Base-by-base conservation (phyloP, 2,329 filamentous ascomycete species). In the Aspergillus sp. region DNA sequence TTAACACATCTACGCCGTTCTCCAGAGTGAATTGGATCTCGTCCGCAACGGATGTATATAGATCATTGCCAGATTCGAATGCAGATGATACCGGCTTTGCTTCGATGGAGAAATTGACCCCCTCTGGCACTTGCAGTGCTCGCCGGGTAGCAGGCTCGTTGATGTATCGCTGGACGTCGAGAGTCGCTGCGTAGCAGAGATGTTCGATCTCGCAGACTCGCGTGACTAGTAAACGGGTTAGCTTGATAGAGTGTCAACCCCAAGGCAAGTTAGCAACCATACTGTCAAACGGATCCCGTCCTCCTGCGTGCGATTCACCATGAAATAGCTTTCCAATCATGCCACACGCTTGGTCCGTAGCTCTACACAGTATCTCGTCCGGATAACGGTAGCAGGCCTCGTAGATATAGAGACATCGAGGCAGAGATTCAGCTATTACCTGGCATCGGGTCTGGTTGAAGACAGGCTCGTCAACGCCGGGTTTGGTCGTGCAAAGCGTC, bases 401-500 rank as follows among this genome's bases (percentile, higher is more conserved):
- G 8, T 60, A 52, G 0, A 77, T 59, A 1, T 70, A 59, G 54
- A 73, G 65, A 50, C 71, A 73, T 19, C 73, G 66, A 4, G 73
- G 72, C 29, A 76, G 58, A 40, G 69, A 67, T 3, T 63, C 57
- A 2, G 72, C 70, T 51, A 73, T 72, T 45, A 71, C 71, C 48
- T 74, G 68, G 51, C 72, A 74, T 27, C 69, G 62, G 0, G 71
- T 74, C 33, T 64, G 51, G 46, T 73, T 74, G 55, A 74, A 73
- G 2, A 74, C 52, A 4, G 71, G 71, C 4, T 56, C 50, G 1
- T 63, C 40, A 19, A 73, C 62, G 5, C 71, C 72, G 0, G 71
- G 69, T 36, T 72, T 72, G 2, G 68, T 73, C 0, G 69, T 72
- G 53, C 71, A 74, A 3, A 73, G 66, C 0, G 71, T 73, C 49